A percentile compares a stretch with the other conserved stretches of the same genome.
Conservation (phyloP, 2,329 filamentous ascomycete genomes). For the Ophiostoma himal-ulmi region DNA sequence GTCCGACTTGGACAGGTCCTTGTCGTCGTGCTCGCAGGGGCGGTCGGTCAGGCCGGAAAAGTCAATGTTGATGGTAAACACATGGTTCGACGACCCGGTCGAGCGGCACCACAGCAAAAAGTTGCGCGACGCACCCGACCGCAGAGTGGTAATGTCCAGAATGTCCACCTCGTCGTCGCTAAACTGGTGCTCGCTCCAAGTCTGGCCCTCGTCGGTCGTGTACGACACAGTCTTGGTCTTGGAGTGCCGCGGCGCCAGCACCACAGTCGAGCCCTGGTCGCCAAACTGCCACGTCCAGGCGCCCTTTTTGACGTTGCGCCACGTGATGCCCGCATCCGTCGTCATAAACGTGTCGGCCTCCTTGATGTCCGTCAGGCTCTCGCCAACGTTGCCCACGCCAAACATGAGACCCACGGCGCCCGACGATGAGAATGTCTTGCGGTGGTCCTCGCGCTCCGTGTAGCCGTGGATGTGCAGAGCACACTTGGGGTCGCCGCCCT, state of each 20-base stretch:
- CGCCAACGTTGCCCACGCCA: slow-evolving; percentile 83
- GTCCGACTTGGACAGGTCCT: slow-evolving; percentile 51
- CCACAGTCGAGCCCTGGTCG: slow-evolving; percentile 88
- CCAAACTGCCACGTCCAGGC: slow-evolving; percentile 91
- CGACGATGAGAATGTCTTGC: slow-evolving; percentile 80
- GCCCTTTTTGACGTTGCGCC: slow-evolving; percentile 81
- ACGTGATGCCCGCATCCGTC: slow-evolving; percentile 80
- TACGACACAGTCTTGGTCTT: slow-evolving; percentile 56
- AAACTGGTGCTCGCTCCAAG: slow-evolving; percentile 73
- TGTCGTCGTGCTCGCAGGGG: slow-evolving; percentile 64
- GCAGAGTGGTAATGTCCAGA: slow-evolving; percentile 77
- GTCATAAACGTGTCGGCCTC: slow-evolving; percentile 89
- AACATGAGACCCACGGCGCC: slow-evolving; percentile 89
- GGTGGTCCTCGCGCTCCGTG: slow-evolving; percentile 76
- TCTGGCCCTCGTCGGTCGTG: slow-evolving; percentile 63
- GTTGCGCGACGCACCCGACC: slow-evolving; percentile 82
- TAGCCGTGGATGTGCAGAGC: slow-evolving; percentile 92
- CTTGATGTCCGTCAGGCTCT: slow-evolving; percentile 55
- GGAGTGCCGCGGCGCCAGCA: slow-evolving; percentile 67
- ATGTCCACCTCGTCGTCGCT: slow-evolving; percentile 62
- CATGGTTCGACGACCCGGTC: slow-evolving; percentile 20
- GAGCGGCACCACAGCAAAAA: slow-evolving; percentile 80
- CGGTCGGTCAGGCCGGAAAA: slow-evolving; percentile 74
- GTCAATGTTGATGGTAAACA: slow-evolving; percentile 78
- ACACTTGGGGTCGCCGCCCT: slow-evolving; percentile 59